phyloP scores from a whole-genome alignment of 345 rosid species.

The Eucalyptus pauciflora region DNA sequence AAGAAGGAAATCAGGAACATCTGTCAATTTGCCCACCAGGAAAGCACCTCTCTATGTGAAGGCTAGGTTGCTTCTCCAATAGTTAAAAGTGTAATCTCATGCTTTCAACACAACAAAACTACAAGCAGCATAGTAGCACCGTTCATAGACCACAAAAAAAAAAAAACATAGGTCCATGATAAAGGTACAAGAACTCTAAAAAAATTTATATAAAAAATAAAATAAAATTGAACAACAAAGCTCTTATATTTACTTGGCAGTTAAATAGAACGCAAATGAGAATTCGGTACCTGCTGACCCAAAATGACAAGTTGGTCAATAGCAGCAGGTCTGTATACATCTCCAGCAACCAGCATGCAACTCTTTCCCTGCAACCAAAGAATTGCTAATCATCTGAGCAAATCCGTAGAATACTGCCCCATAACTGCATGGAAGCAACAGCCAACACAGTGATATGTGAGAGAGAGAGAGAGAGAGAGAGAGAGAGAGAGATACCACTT shows the following conservation, averaged over 20 bases:
- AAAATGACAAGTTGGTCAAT: constrained; percentile 93
- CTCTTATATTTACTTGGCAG: background rate
- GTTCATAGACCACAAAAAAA: background rate
- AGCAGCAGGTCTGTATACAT: constrained; percentile 98
- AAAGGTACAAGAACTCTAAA: background rate
- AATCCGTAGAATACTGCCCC: background rate
- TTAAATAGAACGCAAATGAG: background rate
- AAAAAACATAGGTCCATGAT: background rate
- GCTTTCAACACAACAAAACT: background rate
- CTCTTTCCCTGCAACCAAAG: constrained; percentile 56
- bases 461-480: background rate
- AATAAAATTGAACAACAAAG: background rate
- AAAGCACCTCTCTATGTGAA: background rate
- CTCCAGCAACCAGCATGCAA: constrained; percentile 97
- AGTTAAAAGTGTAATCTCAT: background rate
- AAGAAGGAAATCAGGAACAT: background rate
- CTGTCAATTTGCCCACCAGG: background rate
- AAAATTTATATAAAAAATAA: too few relatives aligned
- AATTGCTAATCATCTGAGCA: background rate
- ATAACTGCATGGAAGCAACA: background rate
- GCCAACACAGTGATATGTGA: background rate
- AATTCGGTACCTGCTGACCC: constrained; percentile 72
- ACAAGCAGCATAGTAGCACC: background rate
- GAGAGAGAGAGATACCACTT: constrained; percentile 36
- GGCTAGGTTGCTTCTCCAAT: background rate